phyloP scores from a whole-genome alignment of 805 yeast species.

The Wickerhamiella azymoides region DNA sequence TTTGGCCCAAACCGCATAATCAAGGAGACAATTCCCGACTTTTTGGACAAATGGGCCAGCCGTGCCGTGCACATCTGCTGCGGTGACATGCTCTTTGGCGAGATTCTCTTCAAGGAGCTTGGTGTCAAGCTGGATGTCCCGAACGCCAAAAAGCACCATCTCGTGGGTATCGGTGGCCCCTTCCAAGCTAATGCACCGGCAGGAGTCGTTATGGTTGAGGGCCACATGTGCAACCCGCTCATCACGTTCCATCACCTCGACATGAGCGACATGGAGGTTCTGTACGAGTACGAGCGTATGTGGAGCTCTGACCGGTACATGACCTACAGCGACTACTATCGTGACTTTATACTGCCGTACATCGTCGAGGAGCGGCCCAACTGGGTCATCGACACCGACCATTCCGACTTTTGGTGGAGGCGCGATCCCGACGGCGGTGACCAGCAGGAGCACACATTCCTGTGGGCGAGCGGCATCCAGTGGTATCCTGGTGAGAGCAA shows the following conservation, averaged over 20 bases:
- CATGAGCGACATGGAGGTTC: constrained; percentile 20
- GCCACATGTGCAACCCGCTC: constrained; percentile 23
- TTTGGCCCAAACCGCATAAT: constrained; percentile 11
- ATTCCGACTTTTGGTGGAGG: constrained; percentile 6
- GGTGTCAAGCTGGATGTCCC: constrained; percentile 9
- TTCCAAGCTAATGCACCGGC: constrained; percentile 25
- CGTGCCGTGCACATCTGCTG: constrained; percentile 21
- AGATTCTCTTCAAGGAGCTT: constrained; percentile 15
- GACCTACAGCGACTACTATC: constrained; percentile 22
- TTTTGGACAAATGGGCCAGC: constrained; percentile 16
- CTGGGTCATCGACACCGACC: constrained; percentile 17
- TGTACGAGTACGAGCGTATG: constrained; percentile 23
- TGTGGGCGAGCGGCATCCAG: neutral
- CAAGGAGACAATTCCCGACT: constrained; percentile 5
- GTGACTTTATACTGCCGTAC: constrained; percentile 23
- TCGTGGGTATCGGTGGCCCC: constrained; percentile 13
- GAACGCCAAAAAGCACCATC: constrained; percentile 7
- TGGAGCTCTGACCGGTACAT: constrained; percentile 13
- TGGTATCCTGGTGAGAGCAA: neutral
- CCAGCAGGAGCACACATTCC: neutral
- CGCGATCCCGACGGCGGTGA: constrained; percentile 10
- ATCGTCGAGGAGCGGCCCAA: constrained; percentile 15
- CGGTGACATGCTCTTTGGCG: constrained; percentile 26
- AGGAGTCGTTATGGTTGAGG: constrained; percentile 10
- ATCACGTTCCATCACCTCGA: constrained; percentile 24